Evolutionary conservation across 83 land plant genomes (phyloP).

Genomic region (Diphasiastrum complanatum): DNA sequence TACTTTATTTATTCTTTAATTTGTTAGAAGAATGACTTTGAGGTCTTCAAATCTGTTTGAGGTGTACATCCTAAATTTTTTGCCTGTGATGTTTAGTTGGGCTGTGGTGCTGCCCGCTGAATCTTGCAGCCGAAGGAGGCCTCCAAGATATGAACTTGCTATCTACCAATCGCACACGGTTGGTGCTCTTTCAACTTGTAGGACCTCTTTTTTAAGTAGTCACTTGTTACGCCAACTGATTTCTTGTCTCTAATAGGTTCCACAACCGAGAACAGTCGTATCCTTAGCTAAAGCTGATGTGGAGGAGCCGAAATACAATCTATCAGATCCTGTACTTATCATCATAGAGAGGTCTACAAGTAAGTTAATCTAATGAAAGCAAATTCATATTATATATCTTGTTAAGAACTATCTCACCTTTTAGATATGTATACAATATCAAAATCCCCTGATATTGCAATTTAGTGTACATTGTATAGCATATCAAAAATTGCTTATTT

Average conservation of each 20-base stretch:
- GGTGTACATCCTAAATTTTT: no score
- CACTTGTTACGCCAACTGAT: not conserved
- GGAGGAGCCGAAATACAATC: slow-evolving; percentile 55
- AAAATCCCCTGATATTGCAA: no score
- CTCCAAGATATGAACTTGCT: slow-evolving; percentile 68
- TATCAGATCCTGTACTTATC: slow-evolving; percentile 54
- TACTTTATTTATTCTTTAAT: no score
- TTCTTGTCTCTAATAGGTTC: slow-evolving; percentile 34
- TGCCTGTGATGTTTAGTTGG: slow-evolving; percentile 49
- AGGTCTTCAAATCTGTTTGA: not conserved
- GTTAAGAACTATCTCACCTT: not conserved
- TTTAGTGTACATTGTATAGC: no score
- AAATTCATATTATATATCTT: not conserved
- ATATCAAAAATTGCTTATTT: no score
- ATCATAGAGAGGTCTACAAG: slow-evolving; percentile 55
- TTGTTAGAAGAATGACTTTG: no score
- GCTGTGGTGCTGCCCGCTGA: slow-evolving; percentile 69
- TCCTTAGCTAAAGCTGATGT: slow-evolving; percentile 54
- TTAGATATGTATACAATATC: no score
- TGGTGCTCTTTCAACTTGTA: not conserved
- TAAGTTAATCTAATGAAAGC: slow-evolving; percentile 26
- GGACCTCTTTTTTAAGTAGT: not conserved
- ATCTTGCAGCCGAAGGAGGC: slow-evolving; percentile 37
- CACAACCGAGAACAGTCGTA: slow-evolving; percentile 51
- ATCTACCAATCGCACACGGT: slow-evolving; percentile 70